Evolutionary conservation across 768 basidiomycete species (phyloP).

Genomic region (Macrolepiota dolichaula): DNA sequence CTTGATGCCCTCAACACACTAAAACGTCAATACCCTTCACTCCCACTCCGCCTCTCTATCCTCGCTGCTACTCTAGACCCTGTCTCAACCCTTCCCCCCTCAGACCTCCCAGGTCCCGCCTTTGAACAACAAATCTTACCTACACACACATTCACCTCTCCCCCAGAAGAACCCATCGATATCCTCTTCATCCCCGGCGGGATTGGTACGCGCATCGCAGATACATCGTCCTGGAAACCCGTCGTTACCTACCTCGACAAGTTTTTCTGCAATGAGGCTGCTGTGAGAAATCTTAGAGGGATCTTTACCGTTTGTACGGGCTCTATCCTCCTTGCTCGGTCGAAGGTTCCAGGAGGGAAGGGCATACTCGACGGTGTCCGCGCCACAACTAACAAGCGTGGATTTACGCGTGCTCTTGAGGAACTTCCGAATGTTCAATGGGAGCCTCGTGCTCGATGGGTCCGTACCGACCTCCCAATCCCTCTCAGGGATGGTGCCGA

Average conservation of each 20-base stretch:
- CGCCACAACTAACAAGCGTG: slow-evolving; percentile 43
- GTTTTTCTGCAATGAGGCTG: background rate
- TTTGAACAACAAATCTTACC: slow-evolving; percentile 33
- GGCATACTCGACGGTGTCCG: slow-evolving; percentile 35
- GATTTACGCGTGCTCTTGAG: slow-evolving; percentile 23
- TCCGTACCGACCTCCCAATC: slow-evolving; percentile 14
- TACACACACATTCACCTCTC: slow-evolving; percentile 30
- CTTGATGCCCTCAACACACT: slow-evolving; percentile 30
- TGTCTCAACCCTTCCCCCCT: slow-evolving; percentile 25
- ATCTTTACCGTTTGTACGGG: slow-evolving; percentile 42
- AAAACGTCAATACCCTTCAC: slow-evolving; percentile 21
- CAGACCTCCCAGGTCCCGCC: slow-evolving; percentile 12
- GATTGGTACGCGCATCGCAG: slow-evolving; percentile 23
- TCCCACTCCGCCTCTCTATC: slow-evolving; percentile 22
- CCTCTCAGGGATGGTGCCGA: background rate
- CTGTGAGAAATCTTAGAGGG: slow-evolving; percentile 10
- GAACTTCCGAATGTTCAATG: slow-evolving; percentile 33
- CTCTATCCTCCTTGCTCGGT: slow-evolving; percentile 32
- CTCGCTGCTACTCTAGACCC: slow-evolving; percentile 29
- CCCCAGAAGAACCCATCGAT: slow-evolving; percentile 21
- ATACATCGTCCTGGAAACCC: slow-evolving; percentile 23
- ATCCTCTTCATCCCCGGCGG: slow-evolving; percentile 31
- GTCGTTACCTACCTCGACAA: slow-evolving; percentile 28
- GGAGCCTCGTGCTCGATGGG: slow-evolving; percentile 44
- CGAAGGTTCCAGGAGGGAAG: slow-evolving; percentile 9